A percentile compares a stretch with the other conserved stretches of the same genome.
Conservation (phyloP, 2,329 filamentous ascomycete species). For the Colletotrichum orchidophilum region DNA sequence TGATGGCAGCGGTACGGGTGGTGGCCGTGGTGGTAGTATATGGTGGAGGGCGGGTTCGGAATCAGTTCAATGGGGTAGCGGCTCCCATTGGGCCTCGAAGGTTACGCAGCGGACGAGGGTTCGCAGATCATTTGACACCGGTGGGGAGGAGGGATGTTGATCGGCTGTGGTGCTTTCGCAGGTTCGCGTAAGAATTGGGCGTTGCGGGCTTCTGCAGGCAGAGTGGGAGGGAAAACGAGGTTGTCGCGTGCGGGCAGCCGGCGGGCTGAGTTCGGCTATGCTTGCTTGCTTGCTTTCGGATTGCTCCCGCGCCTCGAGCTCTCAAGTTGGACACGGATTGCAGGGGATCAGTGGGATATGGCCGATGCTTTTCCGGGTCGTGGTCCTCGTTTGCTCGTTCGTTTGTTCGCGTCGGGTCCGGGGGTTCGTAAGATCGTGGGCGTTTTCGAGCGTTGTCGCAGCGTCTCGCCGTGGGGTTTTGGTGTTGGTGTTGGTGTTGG, state of each 20-base stretch:
- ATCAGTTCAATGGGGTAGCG: slow-evolving; percentile 45
- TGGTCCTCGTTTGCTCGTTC: not conserved
- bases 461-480: not conserved
- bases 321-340: not conserved
- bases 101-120: slow-evolving; percentile 55
- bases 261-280: not conserved
- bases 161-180: not conserved
- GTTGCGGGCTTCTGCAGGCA: slow-evolving; percentile 1
- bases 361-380: not conserved
- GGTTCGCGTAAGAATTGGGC: not conserved
- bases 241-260: slow-evolving; percentile 13
- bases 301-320: not conserved
- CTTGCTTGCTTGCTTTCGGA: not conserved
- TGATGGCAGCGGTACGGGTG: not conserved
- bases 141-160: not conserved
- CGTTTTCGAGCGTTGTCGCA: not conserved
- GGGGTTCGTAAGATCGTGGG: not conserved
- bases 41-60: slow-evolving; percentile 6
- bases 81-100: slow-evolving; percentile 53
- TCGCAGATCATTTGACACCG: slow-evolving; percentile 44
- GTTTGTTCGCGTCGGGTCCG: not conserved
- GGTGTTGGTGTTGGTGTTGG: not conserved
- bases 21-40: not conserved
- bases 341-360: not conserved
- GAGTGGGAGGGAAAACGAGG: not conserved